phyloP scores from a whole-genome alignment of 352 stramenopile genomes.

The Pythium brachiatum region DNA sequence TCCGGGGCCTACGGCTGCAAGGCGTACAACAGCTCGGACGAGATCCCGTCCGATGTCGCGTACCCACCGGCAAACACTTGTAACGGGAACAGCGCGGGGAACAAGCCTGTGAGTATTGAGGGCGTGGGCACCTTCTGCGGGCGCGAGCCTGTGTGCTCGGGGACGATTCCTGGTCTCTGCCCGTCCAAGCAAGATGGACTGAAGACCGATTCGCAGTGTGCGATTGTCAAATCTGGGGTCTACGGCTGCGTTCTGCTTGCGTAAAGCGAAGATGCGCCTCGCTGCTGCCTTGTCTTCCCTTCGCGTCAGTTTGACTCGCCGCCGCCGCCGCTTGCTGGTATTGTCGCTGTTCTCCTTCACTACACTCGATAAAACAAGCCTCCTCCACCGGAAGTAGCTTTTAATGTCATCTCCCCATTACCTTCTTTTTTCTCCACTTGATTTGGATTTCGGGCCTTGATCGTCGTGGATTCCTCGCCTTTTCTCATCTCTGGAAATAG shows the following conservation, averaged over 20 bases:
- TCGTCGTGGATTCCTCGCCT: neutral
- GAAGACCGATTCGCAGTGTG: constrained; percentile 6
- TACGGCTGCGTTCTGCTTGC: constrained; percentile 15
- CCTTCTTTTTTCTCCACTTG: neutral
- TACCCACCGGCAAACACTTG: constrained; percentile 1
- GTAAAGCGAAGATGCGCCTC: neutral
- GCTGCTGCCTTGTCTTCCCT: neutral
- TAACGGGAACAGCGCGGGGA: neutral
- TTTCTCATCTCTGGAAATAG: neutral
- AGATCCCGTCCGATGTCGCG: neutral
- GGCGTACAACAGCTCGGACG: neutral
- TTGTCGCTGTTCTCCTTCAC: neutral
- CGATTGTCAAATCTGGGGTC: constrained; percentile 5
- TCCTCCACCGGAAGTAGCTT: neutral
- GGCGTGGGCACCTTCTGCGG: constrained; percentile 13
- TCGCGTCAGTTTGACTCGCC: neutral
- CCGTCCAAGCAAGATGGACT: constrained; percentile 4
- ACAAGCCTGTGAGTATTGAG: constrained; percentile 9
- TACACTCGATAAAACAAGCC: neutral
- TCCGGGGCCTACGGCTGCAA: constrained; percentile 10
- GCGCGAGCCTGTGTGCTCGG: constrained; percentile 4
- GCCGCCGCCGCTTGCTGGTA: neutral
- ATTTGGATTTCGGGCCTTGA: neutral
- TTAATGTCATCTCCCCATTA: neutral
- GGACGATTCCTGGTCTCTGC: neutral